Percentiles rank a stretch among this genome's conserved stretches.
Conservation (phyloP, 2,329 filamentous ascomycete genomes). For the Sordariomycetes sp. region DNA sequence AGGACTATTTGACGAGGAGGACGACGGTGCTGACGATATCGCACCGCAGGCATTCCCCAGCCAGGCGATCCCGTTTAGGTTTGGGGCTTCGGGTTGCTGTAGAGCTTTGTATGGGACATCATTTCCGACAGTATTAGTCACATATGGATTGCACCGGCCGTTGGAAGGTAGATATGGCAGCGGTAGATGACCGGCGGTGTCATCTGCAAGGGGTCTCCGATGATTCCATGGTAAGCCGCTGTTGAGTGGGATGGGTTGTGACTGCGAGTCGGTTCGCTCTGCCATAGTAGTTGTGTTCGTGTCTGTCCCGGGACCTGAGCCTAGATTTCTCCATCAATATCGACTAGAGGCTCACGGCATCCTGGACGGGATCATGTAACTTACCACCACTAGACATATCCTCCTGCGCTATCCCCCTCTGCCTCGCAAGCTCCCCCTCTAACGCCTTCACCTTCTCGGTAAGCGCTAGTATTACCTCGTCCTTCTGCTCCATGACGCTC, state of each 20-base stretch:
- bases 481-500: background rate
- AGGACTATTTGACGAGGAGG: too few relatives aligned
- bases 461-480: slow-evolving; percentile 1
- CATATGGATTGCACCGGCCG: background rate
- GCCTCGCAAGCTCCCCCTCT: slow-evolving; percentile 61
- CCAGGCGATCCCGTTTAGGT: background rate
- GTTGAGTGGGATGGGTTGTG: background rate
- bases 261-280: background rate
- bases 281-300: background rate
- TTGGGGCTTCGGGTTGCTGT: background rate
- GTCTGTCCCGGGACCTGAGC: background rate
- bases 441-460: slow-evolving; percentile 25
- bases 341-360: background rate
- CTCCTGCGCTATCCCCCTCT: slow-evolving; percentile 21
- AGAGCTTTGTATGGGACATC: background rate
- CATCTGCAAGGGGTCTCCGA: background rate
- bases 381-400: background rate
- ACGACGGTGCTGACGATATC: too few relatives aligned
- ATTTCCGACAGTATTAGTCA: background rate
- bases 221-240: background rate
- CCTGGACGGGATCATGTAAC: background rate
- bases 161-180: background rate
- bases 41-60: background rate
- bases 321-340: background rate
- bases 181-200: background rate